Base-by-base conservation (phyloP, 139 green algal genomes). In the Gonium pectorale region DNA sequence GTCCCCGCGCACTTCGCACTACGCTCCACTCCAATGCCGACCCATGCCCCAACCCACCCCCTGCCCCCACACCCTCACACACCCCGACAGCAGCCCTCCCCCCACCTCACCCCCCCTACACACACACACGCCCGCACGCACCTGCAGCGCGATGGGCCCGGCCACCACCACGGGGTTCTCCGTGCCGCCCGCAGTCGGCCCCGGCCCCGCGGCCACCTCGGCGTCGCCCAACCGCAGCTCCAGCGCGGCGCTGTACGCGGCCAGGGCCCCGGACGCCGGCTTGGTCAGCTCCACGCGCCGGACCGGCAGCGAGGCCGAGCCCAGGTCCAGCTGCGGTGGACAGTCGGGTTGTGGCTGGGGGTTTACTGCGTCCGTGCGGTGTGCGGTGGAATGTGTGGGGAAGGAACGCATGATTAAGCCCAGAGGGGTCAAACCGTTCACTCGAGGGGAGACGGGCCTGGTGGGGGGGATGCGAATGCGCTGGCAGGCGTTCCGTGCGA, bases 261-360 rank as follows among this genome's bases (percentile, higher is more conserved):
- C 38, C 49, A 26, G 37, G 8, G 40, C 17, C 22, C 33, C 7
- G 44, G 13, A n/a, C 22, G n/a, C 24, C n/a, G 69, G 6, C 41
- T 69, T 69, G 29, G n/a, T 17, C 74, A 82, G 59, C 41, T 82
- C 74, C 40, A 82, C 40, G 2, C 74, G 74, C 19, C 33, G 13
- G 11, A 81, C 40, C 5, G 44, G 37, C 40, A 5, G 41, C 15
- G 49, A 33, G 40, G 40, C 6, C n/a, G n/a, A n/a, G 15, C 74
- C 77, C 0, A 83, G 15, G 60, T 83, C 77, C 41, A 73, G 9
- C 77, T 81, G 52, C 69, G 27, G 1, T 9, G 37, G 19, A 21
- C 19, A 35, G 59, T 27, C 3, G 22, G 27, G 59, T 19, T 38
- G 59, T 19, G 59, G 27, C 29, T 19, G 15, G 59, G 59, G 15